Evolutionary conservation across 139 green algal genomes (phyloP).

Genomic region (Eudorina sp.): DNA sequence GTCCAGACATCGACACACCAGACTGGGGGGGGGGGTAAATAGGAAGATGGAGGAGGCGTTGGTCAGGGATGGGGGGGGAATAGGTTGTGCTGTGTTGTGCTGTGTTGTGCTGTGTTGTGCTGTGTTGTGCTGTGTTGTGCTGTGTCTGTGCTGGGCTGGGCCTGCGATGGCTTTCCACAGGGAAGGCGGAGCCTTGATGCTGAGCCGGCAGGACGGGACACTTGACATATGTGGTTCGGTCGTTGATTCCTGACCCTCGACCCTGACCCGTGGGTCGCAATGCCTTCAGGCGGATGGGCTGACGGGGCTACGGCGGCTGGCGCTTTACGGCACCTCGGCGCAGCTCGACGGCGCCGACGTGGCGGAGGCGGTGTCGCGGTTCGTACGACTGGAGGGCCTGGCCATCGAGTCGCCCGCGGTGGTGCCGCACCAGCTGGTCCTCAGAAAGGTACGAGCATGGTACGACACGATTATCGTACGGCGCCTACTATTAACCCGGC

Average conservation of each 20-base stretch:
- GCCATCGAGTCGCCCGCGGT: background rate
- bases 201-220: background rate
- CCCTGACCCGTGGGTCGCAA: background rate
- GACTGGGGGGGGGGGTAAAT: too few species aligned
- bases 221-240: background rate
- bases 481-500: too few species aligned
- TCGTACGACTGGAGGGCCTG: background rate
- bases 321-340: background rate
- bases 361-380: background rate
- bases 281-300: background rate
- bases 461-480: too few species aligned
- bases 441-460: background rate
- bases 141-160: too few species aligned
- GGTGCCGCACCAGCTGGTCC: slow-evolving; percentile 35
- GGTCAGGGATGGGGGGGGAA: too few species aligned
- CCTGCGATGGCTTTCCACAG: background rate
- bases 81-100: too few species aligned
- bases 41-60: too few species aligned
- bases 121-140: too few species aligned
- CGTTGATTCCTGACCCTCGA: background rate
- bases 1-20: too few species aligned
- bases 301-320: slow-evolving; percentile 1
- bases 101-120: too few species aligned
- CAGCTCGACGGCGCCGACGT: background rate
- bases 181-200: background rate